These are phyloP conservation scores for Cryptococcus maquisensis DNA, from an alignment of 1,284 basidiomycete genomes.

Conservation along the genomic window DNA sequence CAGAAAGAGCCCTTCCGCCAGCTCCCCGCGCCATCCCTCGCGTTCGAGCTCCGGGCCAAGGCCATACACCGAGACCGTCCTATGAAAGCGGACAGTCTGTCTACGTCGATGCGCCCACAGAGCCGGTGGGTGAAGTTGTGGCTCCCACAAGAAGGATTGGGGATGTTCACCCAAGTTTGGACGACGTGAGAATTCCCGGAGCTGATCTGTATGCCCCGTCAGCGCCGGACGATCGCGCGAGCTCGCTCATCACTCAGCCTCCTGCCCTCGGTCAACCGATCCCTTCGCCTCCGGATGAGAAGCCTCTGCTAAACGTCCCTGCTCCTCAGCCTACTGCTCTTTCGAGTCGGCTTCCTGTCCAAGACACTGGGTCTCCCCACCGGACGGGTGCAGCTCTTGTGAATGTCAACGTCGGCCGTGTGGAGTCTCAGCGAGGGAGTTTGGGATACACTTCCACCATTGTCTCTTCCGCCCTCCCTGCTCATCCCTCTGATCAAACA, in stretches of 20 bases:
- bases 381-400: conserved; percentile 10
- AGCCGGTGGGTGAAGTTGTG: too few relatives aligned
- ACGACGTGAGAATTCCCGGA: background rate
- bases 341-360: conserved; percentile 6
- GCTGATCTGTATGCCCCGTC: background rate
- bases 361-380: conserved; percentile 11
- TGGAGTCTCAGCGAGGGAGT: background rate
- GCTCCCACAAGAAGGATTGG: background rate
- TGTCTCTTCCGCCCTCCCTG: background rate
- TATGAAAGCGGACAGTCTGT: background rate
- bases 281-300: background rate
- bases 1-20: background rate
- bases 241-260: conserved; percentile 1
- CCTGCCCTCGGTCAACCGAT: conserved; percentile 10
- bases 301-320: background rate
- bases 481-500: background rate
- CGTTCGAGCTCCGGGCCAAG: background rate
- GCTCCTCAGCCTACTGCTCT: background rate
- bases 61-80: background rate
- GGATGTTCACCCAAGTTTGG: background rate
- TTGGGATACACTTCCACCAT: background rate
- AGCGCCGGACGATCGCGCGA: background rate
- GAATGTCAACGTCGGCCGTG: background rate
- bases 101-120: background rate
- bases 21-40: background rate